Evolutionary conservation across 768 basidiomycete genomes (phyloP), one percentile per base, ranked within the genome.

Genomic region (Pleurotus cornucopiae): DNA sequence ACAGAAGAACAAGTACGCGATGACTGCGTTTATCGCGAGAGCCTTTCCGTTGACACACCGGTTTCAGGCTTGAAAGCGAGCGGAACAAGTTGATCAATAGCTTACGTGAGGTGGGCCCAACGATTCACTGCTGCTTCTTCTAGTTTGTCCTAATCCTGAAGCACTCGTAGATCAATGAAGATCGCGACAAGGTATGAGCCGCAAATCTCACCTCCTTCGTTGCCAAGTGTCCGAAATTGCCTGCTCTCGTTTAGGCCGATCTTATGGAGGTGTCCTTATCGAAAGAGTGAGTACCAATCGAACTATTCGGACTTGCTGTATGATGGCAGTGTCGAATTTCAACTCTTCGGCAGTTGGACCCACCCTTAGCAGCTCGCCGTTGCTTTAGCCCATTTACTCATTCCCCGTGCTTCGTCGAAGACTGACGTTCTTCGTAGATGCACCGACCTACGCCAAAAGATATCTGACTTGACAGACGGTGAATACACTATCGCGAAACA

Each of bases 1-100:
- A 68, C 91, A 93, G 73, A 87, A 86, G 69, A 91, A 92, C 68
- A 86, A 88, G 90, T 91, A 65, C 45, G 82, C 72, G 25, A 34
- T 46, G 21, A 18, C 18, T 37, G 21, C 52, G 21, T 26, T 49
- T 2, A 25, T 16, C 5, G 40, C 34, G 45, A 46, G 49, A 46
- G 41, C 39, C 7, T 26, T 14, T 14, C 39, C 41, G 12, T 45
- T 54, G 20, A 34, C n/a, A 34, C 18, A 49, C 47, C 18, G 46
- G 58, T 23, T 49, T n/a, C 62, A 89, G 88, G 66, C 76, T 91
- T 25, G 88, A 91, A 58, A 88, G 88, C 65, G 90, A 92, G 69
- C 77, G 90, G 46, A 70, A 75, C n/a, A 75, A 84, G 45, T 71
- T 92, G 57, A 67, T 91, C 55, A 84, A 82, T 60, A 80, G 82